These are phyloP conservation scores for Sparassis latifolia DNA, from an alignment of 1,284 basidiomycete genomes.

Conservation along the genomic window DNA sequence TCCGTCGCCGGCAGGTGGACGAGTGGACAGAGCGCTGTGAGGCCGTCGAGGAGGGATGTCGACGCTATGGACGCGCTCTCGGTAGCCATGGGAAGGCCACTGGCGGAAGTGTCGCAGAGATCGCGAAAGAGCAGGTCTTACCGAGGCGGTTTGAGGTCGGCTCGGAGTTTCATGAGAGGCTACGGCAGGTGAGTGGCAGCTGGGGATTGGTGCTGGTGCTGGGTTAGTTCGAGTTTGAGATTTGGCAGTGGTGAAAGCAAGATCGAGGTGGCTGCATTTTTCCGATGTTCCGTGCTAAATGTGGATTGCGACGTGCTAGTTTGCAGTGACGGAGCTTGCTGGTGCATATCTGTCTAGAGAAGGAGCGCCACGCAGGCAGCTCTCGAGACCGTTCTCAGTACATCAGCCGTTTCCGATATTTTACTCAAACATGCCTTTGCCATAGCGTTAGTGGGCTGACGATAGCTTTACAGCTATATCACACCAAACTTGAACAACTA, in stretches of 20 bases:
- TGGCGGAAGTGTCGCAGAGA: slow-evolving; percentile 51
- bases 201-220: neutral
- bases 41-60: slow-evolving; percentile 54
- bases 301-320: too few species aligned
- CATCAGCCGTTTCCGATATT: too few species aligned
- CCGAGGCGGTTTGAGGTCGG: slow-evolving; percentile 63
- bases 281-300: too few species aligned
- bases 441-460: too few species aligned
- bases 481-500: slow-evolving; percentile 73
- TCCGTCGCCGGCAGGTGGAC: slow-evolving; percentile 61
- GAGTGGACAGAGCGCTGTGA: slow-evolving; percentile 63
- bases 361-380: too few species aligned
- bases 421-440: too few species aligned
- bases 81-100: slow-evolving; percentile 64
- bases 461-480: slow-evolving; percentile 47
- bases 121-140: slow-evolving; percentile 52
- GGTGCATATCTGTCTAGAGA: too few species aligned
- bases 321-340: too few species aligned
- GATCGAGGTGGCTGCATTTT: too few species aligned
- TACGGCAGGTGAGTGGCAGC: slow-evolving; percentile 54
- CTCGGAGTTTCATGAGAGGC: slow-evolving; percentile 61
- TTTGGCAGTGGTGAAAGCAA: too few species aligned
- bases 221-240: neutral
- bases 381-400: too few species aligned
- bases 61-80: slow-evolving; percentile 57